Base-by-base conservation (phyloP, 78 protist genomes). In the Protostelium mycophagum region DNA sequence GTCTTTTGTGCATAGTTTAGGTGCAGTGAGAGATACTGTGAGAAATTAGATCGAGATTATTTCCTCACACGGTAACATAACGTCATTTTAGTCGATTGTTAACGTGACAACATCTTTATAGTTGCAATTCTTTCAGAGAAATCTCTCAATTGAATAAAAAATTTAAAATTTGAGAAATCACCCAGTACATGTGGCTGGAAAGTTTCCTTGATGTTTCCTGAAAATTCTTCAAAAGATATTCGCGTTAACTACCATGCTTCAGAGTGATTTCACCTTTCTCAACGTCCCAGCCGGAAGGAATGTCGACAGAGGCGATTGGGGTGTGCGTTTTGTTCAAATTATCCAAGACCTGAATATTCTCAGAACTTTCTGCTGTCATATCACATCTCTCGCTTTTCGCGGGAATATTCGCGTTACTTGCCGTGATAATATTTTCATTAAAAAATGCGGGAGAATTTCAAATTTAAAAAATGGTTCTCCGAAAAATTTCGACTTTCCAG, bases 261-360 rank as follows among this genome's bases (percentile, higher is more conserved):
- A 28, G 83, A 16, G n/a, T n/a, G n/a, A n/a, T n/a, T n/a, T n/a
- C n/a, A 83, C 97, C 97, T 29, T 86, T 10, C 31, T 97, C 98
- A 1, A 97, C 96, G 90, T 96, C 94, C 98, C 98, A 97, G 9
- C 99, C 99, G 29, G 93, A 84, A 16, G 99, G 99, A 10, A 97
- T 88, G 51, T 97, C 99, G 28, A 97, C 88, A 1, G 96, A 86
- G n/a, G 63, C 97, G 38, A 97, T 88, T n/a, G 96, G 94, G 34
- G 73, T 16, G 5, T 28, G 0, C 0, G 84, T 34, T 1, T 28
- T 29, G 28, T 1, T 23, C 1, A 97, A 35, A 51, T 37, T 23
- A 0, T 89, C 63, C 36, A 94, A 37, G 34, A 94, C 86, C 1
- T 36, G 63, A 25, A 94, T 1, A 1, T 93, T 85, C 9, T 35